Evolutionary conservation across 306 rosid species (phyloP), one percentile per base, ranked within the genome.

Genomic region (Vicia sativa): DNA sequence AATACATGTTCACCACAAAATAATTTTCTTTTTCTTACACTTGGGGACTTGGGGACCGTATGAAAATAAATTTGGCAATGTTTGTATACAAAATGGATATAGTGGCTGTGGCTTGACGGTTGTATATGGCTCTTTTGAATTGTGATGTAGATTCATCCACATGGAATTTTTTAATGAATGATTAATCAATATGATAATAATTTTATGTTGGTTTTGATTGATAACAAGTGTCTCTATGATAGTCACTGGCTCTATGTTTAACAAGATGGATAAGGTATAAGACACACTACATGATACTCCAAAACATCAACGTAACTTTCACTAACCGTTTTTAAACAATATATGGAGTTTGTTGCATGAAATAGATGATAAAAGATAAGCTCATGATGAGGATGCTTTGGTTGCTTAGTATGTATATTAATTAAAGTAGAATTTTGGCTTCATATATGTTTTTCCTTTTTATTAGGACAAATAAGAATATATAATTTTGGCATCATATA

Each of bases 41-140:
- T 35, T 37, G 65, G 48, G 12, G 18, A 34, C 28, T 39, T 64
- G 71, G 12, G 29, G n/a, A 16, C 39, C 59, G 42, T 29, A 25
- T 48, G 29, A 46, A 59, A 60, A 8, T 69, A 39, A 25, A 9
- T 48, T 48, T 46, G 39, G 18, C 6, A 7, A 43, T n/a, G n/a
- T n/a, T n/a, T 15, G 13, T 25, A 54, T 54, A 54, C 5, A 54
- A 54, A 26, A 55, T 66, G 18, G 23, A 48, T 4, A 37, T 60
- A 9, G 43, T 43, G 35, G 71, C 19, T 21, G 52, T 35, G 16
- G 26, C 7, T 18, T 42, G 45, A 15, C 64, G 34, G 4, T 43
- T 55, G 16, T 55, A 18, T 12, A 2, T 53, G 58, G 34, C 34
- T n/a, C 13, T 11, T 53, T 55, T 29, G 34, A 18, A 18, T 62